A percentile compares a stretch with the other conserved stretches of the same genome.
phyloP scores from a whole-genome alignment of 805 yeast species.

The Wickerhamiella qilinensis region DNA sequence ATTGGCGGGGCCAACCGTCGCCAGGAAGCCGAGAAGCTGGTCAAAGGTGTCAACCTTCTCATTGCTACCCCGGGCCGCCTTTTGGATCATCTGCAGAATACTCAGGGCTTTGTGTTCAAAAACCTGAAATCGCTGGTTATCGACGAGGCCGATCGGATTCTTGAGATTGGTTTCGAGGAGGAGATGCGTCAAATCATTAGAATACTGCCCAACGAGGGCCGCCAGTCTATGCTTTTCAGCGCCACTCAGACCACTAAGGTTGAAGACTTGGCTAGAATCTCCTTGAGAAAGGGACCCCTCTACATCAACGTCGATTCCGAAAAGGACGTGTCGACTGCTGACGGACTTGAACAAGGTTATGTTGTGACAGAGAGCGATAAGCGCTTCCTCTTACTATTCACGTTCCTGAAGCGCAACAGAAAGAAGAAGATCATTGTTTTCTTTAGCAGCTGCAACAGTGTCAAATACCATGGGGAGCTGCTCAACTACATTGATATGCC shows the following conservation, averaged over 20 bases:
- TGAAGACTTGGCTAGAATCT: slow-evolving; percentile 93
- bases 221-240: slow-evolving; percentile 96
- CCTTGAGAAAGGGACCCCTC: slow-evolving; percentile 81
- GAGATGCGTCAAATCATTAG: slow-evolving; percentile 96
- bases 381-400: slow-evolving; percentile 74
- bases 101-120: slow-evolving; percentile 84
- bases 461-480: slow-evolving; percentile 87
- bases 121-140: slow-evolving; percentile 86
- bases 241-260: slow-evolving; percentile 99
- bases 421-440: slow-evolving; percentile 84
- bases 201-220: slow-evolving; percentile 78
- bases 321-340: slow-evolving; percentile 77
- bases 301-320: slow-evolving; percentile 87
- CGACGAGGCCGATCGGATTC: slow-evolving; percentile 96
- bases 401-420: slow-evolving; percentile 82
- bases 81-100: slow-evolving; percentile 90
- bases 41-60: slow-evolving; percentile 82
- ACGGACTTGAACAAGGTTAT: slow-evolving; percentile 95
- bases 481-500: slow-evolving; percentile 94
- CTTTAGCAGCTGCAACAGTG: slow-evolving; percentile 91
- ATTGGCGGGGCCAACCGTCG: slow-evolving; percentile 98
- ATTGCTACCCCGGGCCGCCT: slow-evolving; percentile 97
- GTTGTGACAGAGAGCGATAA: slow-evolving; percentile 95
- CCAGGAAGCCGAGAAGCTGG: slow-evolving; percentile 89
- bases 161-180: slow-evolving; percentile 96